These are phyloP conservation scores for Ulmus americana DNA, from an alignment of 331 rosid genomes.

Conservation along the genomic window DNA sequence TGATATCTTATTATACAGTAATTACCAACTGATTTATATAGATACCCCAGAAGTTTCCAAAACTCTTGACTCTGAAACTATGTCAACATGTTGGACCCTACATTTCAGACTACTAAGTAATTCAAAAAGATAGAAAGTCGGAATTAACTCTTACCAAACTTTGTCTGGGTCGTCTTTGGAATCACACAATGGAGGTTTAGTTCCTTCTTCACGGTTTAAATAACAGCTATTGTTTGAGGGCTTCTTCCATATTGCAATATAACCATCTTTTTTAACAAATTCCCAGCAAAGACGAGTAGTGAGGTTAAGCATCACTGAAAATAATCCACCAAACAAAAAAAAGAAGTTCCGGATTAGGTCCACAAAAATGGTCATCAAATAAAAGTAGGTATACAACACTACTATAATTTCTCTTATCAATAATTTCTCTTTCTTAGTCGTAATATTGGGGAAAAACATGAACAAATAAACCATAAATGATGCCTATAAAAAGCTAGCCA, in stretches of 20 bases:
- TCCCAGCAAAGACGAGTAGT: constrained; percentile 87
- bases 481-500: neutral
- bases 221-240: constrained; percentile 74
- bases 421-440: neutral
- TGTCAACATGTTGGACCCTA: no score
- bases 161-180: constrained; percentile 69
- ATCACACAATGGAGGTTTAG: constrained; percentile 73
- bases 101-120: no score
- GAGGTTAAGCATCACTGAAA: constrained; percentile 83
- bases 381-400: neutral
- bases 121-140: constrained; percentile 9
- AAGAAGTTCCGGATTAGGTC: neutral
- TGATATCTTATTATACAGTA: neutral
- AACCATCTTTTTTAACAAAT: constrained; percentile 72
- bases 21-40: no score
- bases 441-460: neutral
- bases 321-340: constrained; percentile 9
- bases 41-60: no score
- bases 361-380: neutral
- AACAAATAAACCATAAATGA: neutral
- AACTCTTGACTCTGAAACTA: no score
- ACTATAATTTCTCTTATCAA: neutral
- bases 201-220: constrained; percentile 59
- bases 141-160: constrained; percentile 51
- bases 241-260: constrained; percentile 80